A percentile compares a stretch with the other conserved stretches of the same genome.
These are phyloP conservation scores for Leccinum rimulosum DNA, from an alignment of 768 basidiomycete species.

Conservation along the genomic window DNA sequence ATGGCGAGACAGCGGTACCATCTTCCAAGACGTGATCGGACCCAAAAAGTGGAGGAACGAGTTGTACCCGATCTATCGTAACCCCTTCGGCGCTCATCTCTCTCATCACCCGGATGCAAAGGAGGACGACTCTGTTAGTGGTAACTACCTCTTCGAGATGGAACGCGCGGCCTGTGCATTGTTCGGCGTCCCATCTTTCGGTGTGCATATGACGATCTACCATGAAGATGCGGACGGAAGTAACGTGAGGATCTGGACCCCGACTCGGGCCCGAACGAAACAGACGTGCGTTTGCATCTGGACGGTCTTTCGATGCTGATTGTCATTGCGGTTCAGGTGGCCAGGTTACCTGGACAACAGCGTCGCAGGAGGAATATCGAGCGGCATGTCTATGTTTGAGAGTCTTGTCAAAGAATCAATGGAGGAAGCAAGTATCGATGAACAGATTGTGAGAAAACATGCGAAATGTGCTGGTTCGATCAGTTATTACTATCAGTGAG, in stretches of 20 bases:
- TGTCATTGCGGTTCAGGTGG: constrained; percentile 46
- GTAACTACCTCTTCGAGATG: constrained; percentile 82
- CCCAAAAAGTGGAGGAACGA: constrained; percentile 84
- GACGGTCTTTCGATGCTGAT: not conserved
- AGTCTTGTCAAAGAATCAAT: constrained; percentile 85
- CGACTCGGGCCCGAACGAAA: constrained; percentile 81
- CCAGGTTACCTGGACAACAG: constrained; percentile 88
- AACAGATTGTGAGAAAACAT: constrained; percentile 57
- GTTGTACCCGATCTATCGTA: constrained; percentile 71
- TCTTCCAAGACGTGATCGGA: constrained; percentile 66
- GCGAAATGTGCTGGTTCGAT: constrained; percentile 64
- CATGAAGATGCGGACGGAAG: constrained; percentile 35
- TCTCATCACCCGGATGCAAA: constrained; percentile 32
- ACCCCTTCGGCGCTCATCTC: constrained; percentile 57
- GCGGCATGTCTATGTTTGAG: constrained; percentile 70
- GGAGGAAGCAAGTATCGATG: constrained; percentile 87
- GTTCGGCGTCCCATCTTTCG: constrained; percentile 89
- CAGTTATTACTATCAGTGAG: constrained; percentile 79
- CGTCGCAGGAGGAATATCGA: constrained; percentile 89
- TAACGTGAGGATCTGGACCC: constrained; percentile 75
- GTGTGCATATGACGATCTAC: constrained; percentile 86
- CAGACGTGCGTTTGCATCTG: constrained; percentile 61
- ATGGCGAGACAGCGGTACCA: constrained; percentile 62
- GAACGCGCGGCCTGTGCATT: constrained; percentile 87
- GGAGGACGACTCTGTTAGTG: constrained; percentile 29